Base-by-base conservation (phyloP, 768 basidiomycete species). In the Cyathus striatus region DNA sequence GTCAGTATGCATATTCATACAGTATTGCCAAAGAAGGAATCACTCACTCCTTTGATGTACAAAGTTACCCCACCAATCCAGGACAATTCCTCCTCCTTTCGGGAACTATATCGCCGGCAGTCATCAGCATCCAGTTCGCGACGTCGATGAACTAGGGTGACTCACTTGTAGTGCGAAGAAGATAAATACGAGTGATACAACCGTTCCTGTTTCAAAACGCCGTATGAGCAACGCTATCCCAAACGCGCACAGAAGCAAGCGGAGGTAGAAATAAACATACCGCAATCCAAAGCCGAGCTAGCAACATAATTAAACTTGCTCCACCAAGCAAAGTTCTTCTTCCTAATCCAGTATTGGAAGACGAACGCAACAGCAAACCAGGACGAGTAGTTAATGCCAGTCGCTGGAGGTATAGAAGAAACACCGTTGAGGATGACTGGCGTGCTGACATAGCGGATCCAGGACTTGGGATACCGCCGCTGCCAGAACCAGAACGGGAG, bases 381-480 rank as follows among this genome's bases (percentile, higher is more conserved):
- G 16, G 84, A 78, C 12, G 87, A 85, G 59, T 90, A 97, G 66
- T 98, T 97, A 73, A 97, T 89, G n/a, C 93, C 93, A 36, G 81
- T 89, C 20, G 90, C 88, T 3, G 94, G 93, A 7, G 95, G 95
- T 45, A 96, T 91, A 47, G 63, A 73, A 14, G 80, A 75, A 20
- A 90, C 78, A 16, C 90, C 90, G 51, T 80, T 89, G 39, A 97
- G 73, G 21, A 94, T 62, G 48, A 97, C 84, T 0, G 93, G 91
- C 0, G 87, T 81, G 65, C 80, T 86, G 54, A 96, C 75, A 60
- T 80, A 85, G 50, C 82, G 80, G 53, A 84, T 71, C 78, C 89
- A 86, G 20, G 83, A 81, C 33, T 81, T 78, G 16, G 92, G 93
- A 56, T 79, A 84, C 26, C 78, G 72, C 23, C 87, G 76, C 52